Evolutionary conservation across 306 rosid genomes (phyloP), one percentile per base, ranked within the genome.

Genomic region (Corylus heterophylla): DNA sequence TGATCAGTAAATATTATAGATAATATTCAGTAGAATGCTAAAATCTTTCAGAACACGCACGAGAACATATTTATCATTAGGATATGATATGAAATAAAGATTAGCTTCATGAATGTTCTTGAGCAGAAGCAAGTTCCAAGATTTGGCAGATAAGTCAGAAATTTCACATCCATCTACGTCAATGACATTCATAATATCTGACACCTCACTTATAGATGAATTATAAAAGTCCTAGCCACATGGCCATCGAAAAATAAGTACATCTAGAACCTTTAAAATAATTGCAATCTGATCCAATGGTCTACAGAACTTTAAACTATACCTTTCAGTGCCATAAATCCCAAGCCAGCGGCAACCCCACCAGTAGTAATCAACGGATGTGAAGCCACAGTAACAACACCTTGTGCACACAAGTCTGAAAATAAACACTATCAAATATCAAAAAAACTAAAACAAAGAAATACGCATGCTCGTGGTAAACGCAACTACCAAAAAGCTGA

Each of bases 271-370:
- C 75, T 68, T 11, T 31, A 54, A 75, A 47, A 66, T 52, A 22
- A n/a, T 5, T 63, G 5, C 14, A 67, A 17, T 4, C 0, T 0
- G 1, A 45, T n/a, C 48, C 12, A 61, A 39, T n/a, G 20, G 48
- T 54, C 42, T 25, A n/a, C 12, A 29, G 22, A 51, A 76, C 68
- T 67, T 62, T 29, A 44, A 79, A 44, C 62, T 90, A 72, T 88
- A 95, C 98, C 87, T 85, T 89, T 91, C 61, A 92, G 76, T 64
- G 82, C 86, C 45, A 88, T 3, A 72, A 91, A 73, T 54, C 93
- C 93, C 86, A 87, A 31, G 62, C 89, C 88, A 81, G 92, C 84
- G 37, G 94, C 85, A 58, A 89, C 86, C 61, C 97, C 97, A 54
- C 88, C 83, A 10, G 91, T 81, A 10, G 91, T 83, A 74, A 85